Evolutionary conservation across 169 alveolate species (phyloP).

Genomic region (Perkinsus olseni): DNA sequence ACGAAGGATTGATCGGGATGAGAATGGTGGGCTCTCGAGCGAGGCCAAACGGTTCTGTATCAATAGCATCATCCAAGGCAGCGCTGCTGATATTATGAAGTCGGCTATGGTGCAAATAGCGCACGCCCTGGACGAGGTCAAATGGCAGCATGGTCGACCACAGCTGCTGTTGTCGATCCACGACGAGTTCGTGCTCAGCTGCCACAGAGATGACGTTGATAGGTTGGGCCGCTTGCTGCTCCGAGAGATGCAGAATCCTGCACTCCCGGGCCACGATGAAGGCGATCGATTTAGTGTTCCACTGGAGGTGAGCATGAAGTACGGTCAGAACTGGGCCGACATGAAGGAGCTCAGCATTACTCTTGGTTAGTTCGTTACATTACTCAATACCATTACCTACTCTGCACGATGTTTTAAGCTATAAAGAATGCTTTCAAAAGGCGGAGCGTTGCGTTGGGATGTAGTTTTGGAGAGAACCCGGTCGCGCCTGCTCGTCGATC

Average conservation of each 20-base stretch:
- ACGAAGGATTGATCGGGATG: not conserved
- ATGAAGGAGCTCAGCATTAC: not conserved
- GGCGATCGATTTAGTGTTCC: not conserved
- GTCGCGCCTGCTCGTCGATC: too few species aligned
- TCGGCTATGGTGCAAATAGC: slow-evolving; percentile 18
- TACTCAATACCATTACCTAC: not conserved
- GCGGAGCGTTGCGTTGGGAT: not conserved
- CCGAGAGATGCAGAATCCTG: not conserved
- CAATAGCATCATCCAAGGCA: slow-evolving; percentile 25
- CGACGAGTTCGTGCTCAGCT: slow-evolving; percentile 25
- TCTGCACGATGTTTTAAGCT: not conserved
- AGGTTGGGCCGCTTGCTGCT: not conserved
- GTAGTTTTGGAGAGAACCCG: not conserved
- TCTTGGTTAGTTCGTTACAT: not conserved
- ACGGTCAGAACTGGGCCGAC: not conserved
- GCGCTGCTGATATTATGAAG: slow-evolving; percentile 27
- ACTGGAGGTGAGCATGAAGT: not conserved
- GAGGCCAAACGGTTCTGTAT: not conserved
- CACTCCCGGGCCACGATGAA: not conserved
- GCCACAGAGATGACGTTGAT: not conserved
- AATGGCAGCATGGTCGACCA: slow-evolving; percentile 3
- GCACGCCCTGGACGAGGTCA: slow-evolving; percentile 11
- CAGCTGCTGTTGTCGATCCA: slow-evolving; percentile 23
- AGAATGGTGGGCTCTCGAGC: not conserved
- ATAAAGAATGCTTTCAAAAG: not conserved